These are phyloP conservation scores for Pythium volutum DNA, from an alignment of 352 stramenopile genomes.

Conservation along the genomic window DNA sequence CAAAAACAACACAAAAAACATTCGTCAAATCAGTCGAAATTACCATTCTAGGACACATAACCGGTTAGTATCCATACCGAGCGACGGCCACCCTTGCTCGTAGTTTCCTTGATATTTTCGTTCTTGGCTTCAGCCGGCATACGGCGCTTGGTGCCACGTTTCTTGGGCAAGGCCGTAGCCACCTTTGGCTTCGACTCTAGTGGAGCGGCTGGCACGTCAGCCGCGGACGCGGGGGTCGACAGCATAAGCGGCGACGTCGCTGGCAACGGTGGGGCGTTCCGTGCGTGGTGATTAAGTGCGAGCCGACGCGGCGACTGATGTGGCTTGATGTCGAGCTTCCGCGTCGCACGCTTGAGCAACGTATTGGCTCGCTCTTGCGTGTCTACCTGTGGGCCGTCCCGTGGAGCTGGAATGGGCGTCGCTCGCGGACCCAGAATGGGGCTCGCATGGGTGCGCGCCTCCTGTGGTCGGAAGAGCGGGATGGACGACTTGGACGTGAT, in stretches of 20 bases:
- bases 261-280: not conserved
- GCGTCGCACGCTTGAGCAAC: constrained; percentile 39
- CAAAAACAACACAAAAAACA: not conserved
- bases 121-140: constrained; percentile 16
- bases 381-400: constrained; percentile 9
- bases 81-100: constrained; percentile 21
- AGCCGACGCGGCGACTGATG: constrained; percentile 67
- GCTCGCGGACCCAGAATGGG: constrained; percentile 49
- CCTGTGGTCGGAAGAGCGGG: constrained; percentile 23
- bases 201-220: constrained; percentile 3
- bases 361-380: constrained; percentile 26
- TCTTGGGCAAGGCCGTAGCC: constrained; percentile 26
- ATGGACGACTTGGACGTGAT: constrained; percentile 43
- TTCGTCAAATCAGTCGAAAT: no score
- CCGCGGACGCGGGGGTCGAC: constrained; percentile 1
- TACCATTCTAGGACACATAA: no score
- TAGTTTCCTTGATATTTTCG: constrained; percentile 1
- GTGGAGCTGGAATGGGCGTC: constrained; percentile 21
- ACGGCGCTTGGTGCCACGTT: constrained; percentile 31
- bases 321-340: constrained; percentile 73
- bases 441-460: constrained; percentile 32
- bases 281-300: constrained; percentile 31
- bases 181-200: constrained; percentile 18
- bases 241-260: constrained; percentile 20
- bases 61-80: constrained; percentile 28